Conservation (phyloP, 306 rosid species). For the Parietaria judaica region DNA sequence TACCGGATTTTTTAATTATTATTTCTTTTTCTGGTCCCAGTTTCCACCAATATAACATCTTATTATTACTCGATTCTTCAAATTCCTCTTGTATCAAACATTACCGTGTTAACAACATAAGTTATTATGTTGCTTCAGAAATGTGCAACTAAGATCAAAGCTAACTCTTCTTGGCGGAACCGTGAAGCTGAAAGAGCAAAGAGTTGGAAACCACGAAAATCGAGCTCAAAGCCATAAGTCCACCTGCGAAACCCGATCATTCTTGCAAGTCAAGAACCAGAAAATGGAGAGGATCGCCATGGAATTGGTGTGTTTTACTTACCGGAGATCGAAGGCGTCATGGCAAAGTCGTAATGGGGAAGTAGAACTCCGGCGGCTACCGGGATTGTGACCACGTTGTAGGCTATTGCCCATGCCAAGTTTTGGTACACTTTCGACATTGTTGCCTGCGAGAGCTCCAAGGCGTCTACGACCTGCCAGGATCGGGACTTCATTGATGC, state of each 20-base stretch:
- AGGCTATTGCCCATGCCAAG: slow-evolving; percentile 91
- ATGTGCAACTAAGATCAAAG: background rate
- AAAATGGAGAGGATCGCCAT: slow-evolving; percentile 3
- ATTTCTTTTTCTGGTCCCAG: too few relatives aligned
- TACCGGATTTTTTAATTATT: too few relatives aligned
- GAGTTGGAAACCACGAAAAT: slow-evolving; percentile 87
- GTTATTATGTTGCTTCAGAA: background rate
- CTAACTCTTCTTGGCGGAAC: slow-evolving; percentile 20
- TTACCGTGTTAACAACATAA: background rate
- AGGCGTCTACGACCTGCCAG: slow-evolving; percentile 78
- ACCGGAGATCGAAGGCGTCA: slow-evolving; percentile 99
- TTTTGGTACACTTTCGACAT: slow-evolving; percentile 91
- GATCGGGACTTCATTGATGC: slow-evolving; percentile 7
- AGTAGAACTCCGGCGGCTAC: slow-evolving; percentile 86
- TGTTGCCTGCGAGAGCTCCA: slow-evolving; percentile 83
- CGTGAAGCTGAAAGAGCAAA: slow-evolving; percentile 74
- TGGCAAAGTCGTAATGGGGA: slow-evolving; percentile 84
- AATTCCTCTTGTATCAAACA: background rate
- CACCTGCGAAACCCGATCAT: slow-evolving; percentile 54
- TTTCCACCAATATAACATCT: too few relatives aligned
- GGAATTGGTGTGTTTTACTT: slow-evolving; percentile 9
- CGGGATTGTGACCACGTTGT: slow-evolving; percentile 72
- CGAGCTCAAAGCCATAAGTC: slow-evolving; percentile 95
- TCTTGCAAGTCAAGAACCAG: slow-evolving; percentile 3
- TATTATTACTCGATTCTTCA: background rate